Evolutionary conservation across 2,329 filamentous ascomycete species (phyloP).

Genomic region (Pyrenochaeta sp.): DNA sequence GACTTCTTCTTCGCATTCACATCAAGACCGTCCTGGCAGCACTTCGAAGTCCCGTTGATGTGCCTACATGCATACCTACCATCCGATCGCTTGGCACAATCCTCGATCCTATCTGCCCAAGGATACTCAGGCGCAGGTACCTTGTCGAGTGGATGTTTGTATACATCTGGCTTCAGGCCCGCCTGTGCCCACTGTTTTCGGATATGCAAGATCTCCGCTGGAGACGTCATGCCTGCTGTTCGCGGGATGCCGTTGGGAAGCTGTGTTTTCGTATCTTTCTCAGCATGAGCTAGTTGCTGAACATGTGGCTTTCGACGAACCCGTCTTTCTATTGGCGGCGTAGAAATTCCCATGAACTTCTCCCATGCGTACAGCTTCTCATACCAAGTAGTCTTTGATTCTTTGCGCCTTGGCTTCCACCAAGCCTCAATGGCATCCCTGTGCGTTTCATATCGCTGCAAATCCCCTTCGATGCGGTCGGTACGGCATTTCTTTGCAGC

Average conservation of each 20-base stretch:
- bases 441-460: not conserved
- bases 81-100: not conserved
- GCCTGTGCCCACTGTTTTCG: not conserved
- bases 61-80: slow-evolving; percentile 5
- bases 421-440: not conserved
- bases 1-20: not conserved
- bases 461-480: not conserved
- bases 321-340: not conserved
- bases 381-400: not conserved
- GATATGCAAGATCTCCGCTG: not conserved
- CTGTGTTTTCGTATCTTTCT: not conserved
- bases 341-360: not conserved
- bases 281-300: not conserved
- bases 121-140: slow-evolving; percentile 2
- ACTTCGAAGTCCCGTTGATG: not conserved
- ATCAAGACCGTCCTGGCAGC: slow-evolving; percentile 6
- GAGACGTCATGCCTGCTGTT: not conserved
- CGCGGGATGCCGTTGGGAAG: not conserved
- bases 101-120: not conserved
- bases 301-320: not conserved
- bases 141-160: not conserved
- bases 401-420: not conserved
- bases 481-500: not conserved
- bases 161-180: not conserved
- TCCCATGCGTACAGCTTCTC: not conserved